Evolutionary conservation across 1,139 yeast species (phyloP).

Genomic region (Debaryomyces robertsiae): DNA sequence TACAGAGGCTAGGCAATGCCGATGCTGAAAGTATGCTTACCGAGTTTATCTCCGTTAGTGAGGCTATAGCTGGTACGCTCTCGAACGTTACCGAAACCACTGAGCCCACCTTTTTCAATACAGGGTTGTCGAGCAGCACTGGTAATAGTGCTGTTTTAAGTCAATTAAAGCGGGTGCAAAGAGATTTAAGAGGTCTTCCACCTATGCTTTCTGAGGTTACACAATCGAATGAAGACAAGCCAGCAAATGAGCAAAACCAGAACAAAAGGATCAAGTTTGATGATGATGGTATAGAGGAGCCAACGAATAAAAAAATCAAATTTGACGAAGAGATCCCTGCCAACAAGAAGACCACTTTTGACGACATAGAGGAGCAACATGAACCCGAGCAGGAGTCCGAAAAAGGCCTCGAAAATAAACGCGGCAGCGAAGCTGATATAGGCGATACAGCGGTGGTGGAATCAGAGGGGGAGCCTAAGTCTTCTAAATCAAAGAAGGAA

Average conservation of each 20-base stretch:
- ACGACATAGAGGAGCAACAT: slow-evolving; percentile 20
- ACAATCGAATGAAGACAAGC: slow-evolving; percentile 1
- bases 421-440: slow-evolving; percentile 19
- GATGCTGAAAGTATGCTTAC: slow-evolving; percentile 51
- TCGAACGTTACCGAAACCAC: slow-evolving; percentile 17
- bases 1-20: slow-evolving; percentile 33
- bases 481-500: slow-evolving; percentile 12
- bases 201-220: slow-evolving; percentile 45
- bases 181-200: slow-evolving; percentile 75
- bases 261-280: slow-evolving; percentile 31
- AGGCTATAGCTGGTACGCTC: slow-evolving; percentile 23
- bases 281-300: slow-evolving; percentile 21
- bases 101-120: slow-evolving; percentile 8
- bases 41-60: slow-evolving; percentile 48
- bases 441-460: slow-evolving; percentile 21
- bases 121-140: slow-evolving; percentile 28
- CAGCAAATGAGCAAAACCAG: slow-evolving; percentile 20
- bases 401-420: slow-evolving; percentile 19
- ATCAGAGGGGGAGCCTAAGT: slow-evolving; percentile 18
- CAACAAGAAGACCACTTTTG: slow-evolving; percentile 34
- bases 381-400: slow-evolving; percentile 8
- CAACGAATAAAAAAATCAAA: slow-evolving; percentile 31
- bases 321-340: slow-evolving; percentile 23
- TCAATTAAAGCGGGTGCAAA: slow-evolving; percentile 66
- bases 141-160: slow-evolving; percentile 45